phyloP scores from a whole-genome alignment of 2,329 filamentous ascomycete genomes.

The Diplodia scrobiculata region DNA sequence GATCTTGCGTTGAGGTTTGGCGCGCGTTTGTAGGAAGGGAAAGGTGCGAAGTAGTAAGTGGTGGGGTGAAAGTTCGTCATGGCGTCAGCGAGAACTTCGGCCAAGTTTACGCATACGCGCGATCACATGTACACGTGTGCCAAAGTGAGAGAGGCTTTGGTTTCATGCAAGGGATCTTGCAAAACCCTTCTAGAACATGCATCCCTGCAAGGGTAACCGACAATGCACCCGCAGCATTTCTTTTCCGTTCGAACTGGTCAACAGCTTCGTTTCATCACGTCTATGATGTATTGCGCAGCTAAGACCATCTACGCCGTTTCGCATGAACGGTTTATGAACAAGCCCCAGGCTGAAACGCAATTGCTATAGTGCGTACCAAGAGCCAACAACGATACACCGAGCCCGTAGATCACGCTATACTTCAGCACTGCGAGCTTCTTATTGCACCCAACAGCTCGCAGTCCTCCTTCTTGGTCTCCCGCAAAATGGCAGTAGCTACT shows the following conservation, averaged over 20 bases:
- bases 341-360: background rate
- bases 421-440: background rate
- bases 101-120: background rate
- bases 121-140: background rate
- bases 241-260: background rate
- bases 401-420: background rate
- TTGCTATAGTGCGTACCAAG: background rate
- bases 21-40: background rate
- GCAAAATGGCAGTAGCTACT: background rate
- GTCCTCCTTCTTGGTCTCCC: background rate
- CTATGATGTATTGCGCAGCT: background rate
- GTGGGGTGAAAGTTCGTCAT: conserved; percentile 8
- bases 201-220: background rate
- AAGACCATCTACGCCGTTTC: background rate
- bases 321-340: background rate
- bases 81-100: conserved; percentile 1
- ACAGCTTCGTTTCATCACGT: background rate
- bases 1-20: background rate
- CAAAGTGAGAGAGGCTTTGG: background rate
- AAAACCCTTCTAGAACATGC: background rate
- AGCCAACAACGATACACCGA: too few species aligned
- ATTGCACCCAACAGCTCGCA: background rate
- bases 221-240: background rate
- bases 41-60: background rate
- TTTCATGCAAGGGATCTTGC: background rate